Evolutionary conservation across 192 early-diverging fungal species (phyloP).

Genomic region (Mortierella hygrophila): DNA sequence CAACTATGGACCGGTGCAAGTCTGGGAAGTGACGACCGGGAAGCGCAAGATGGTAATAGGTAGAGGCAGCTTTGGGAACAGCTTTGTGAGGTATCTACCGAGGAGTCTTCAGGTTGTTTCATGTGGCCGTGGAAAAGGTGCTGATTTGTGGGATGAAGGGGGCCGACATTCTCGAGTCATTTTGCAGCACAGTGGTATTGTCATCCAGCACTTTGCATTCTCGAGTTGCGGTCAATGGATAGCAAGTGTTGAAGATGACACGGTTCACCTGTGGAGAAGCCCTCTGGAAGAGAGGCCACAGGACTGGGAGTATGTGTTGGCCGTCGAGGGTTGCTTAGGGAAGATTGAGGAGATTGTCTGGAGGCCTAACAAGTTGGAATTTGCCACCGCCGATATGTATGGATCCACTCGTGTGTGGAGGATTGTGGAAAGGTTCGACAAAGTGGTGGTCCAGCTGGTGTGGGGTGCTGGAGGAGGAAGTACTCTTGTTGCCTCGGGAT

Average conservation of each 20-base stretch:
- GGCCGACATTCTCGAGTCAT: too few relatives aligned
- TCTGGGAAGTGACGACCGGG: neutral
- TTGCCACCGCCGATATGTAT: neutral
- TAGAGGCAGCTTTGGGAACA: neutral
- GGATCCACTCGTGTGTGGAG: neutral
- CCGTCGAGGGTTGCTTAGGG: neutral
- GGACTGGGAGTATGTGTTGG: too few relatives aligned
- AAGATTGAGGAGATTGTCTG: neutral
- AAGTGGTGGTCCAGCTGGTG: neutral
- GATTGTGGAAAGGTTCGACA: neutral
- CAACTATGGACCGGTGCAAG: neutral
- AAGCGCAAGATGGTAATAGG: neutral
- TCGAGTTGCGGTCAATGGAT: too few relatives aligned
- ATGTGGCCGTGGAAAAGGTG: too few relatives aligned
- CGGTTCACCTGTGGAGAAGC: too few relatives aligned
- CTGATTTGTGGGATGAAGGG: neutral
- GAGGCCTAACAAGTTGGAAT: neutral
- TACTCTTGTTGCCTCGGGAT: neutral
- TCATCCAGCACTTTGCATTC: too few relatives aligned
- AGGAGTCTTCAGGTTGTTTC: too few relatives aligned
- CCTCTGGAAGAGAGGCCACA: too few relatives aligned
- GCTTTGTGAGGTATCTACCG: neutral
- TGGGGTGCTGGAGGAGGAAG: neutral
- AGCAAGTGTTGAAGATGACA: too few relatives aligned
- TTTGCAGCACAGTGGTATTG: too few relatives aligned